Evolutionary conservation across 139 green algal species (phyloP).

Genomic region (Chlamydomonas asymmetrica): DNA sequence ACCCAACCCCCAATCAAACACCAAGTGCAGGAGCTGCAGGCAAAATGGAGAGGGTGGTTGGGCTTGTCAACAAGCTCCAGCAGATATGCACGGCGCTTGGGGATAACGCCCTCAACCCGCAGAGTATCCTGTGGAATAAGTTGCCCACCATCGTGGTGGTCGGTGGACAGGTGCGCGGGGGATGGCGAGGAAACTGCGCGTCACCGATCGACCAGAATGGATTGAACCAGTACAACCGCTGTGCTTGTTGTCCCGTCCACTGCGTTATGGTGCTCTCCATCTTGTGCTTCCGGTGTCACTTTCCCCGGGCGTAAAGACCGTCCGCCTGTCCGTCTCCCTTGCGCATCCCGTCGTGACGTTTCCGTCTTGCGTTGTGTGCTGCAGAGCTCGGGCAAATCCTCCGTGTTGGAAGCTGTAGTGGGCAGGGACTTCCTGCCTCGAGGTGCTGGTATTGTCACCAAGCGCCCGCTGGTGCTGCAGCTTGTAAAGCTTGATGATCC

Average conservation of each 20-base stretch:
- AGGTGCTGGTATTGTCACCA: slow-evolving; percentile 93
- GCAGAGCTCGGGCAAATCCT: slow-evolving; percentile 93
- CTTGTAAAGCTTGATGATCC: slow-evolving; percentile 79
- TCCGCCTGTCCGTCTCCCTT: slow-evolving; percentile 1
- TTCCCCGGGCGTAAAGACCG: no score
- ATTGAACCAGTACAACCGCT: no score
- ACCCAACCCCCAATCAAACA: background rate
- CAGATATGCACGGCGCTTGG: slow-evolving; percentile 64
- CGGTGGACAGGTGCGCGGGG: slow-evolving; percentile 75
- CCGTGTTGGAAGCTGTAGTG: slow-evolving; percentile 94
- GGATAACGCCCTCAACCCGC: slow-evolving; percentile 51
- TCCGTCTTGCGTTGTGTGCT: background rate
- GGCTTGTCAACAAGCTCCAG: slow-evolving; percentile 65
- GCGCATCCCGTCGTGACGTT: background rate
- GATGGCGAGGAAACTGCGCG: background rate
- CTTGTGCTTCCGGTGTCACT: no score
- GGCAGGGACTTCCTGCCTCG: slow-evolving; percentile 92
- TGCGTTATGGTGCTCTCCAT: background rate
- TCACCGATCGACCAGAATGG: no score
- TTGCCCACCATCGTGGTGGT: slow-evolving; percentile 91
- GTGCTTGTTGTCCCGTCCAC: no score
- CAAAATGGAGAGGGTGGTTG: slow-evolving; percentile 45
- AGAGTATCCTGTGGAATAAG: slow-evolving; percentile 76
- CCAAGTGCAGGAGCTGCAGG: background rate
- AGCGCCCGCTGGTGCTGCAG: slow-evolving; percentile 88